Evolutionary conservation across 164 flowering plant genomes (phyloP), one percentile per base, ranked within the genome.

Genomic region (Sextonia rubra): DNA sequence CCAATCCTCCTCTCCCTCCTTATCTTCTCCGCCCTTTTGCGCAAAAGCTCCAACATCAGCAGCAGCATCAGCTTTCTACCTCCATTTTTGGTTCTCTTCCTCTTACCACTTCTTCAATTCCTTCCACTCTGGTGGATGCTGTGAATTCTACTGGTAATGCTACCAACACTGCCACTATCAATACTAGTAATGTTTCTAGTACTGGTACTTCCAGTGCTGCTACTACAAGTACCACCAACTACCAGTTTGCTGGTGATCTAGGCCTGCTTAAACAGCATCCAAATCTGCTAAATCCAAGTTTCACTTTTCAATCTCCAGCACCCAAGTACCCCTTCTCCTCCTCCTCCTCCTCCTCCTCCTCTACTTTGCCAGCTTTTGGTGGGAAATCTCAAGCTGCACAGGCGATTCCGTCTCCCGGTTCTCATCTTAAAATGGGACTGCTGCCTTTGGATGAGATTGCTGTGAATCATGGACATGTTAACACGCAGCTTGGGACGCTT

Each of bases 11-110:
- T 29, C 70, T 77, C 2, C 78, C 77, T 0, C 80, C 85, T 3
- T 82, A 80, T 73, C 83, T 87, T 60, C 58, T 86, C 12, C 83
- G 86, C 49, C 91, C 91, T 23, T 82, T 84, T 3, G 73, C 86
- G 2, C 87, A 85, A 20, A 87, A 85, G 79, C 23, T 77, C 56
- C 80, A 69, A 17, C 81, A 71, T 62, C n/a, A 77, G 1, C 72
- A 72, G 1, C 69, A 62, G 20, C 3, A 63, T 80, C 44, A 37
- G 15, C 37, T 60, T 25, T 71, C n/a, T 18, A 1, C 58, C 17
- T 20, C 58, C 58, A 52, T 52, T 20, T 25, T 47, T 56, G 24
- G 18, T 12, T 64, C 67, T 18, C 32, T 56, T 12, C 48, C 66
- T 25, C 26, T 30, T 44, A 20, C 52, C 14, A 17, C 70, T 30